phyloP scores from a whole-genome alignment of 2,329 filamentous ascomycete genomes.

The Fusarium sp. region DNA sequence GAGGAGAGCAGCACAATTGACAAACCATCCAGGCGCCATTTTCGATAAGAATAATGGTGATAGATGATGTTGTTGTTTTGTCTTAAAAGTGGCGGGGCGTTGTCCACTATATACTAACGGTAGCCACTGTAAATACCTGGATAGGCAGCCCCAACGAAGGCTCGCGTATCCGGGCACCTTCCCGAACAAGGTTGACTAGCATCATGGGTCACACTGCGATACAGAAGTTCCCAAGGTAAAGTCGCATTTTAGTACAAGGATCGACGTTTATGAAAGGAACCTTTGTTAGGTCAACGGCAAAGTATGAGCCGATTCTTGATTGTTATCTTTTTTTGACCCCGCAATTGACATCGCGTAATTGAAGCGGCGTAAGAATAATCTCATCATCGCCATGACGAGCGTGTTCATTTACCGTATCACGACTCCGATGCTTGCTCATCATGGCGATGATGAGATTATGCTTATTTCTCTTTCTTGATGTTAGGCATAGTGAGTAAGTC shows the following conservation, averaged over 20 bases:
- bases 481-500: not conserved
- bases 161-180: slow-evolving; percentile 9
- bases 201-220: slow-evolving; percentile 3
- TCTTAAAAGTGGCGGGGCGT: not conserved
- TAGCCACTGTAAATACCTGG: not conserved
- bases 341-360: not conserved
- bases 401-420: too few relatives aligned
- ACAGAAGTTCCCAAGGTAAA: slow-evolving; percentile 29
- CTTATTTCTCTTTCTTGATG: not conserved
- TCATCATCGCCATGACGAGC: not conserved
- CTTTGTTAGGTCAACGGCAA: slow-evolving; percentile 12
- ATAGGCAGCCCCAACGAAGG: not conserved
- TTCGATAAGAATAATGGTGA: not conserved
- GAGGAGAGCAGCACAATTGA: slow-evolving; percentile 13
- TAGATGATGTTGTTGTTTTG: not conserved
- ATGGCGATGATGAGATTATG: not conserved
- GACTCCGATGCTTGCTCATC: not conserved
- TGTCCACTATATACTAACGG: not conserved
- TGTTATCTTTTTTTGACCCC: not conserved
- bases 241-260: slow-evolving; percentile 21
- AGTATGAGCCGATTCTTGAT: not conserved
- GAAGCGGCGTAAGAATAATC: not conserved
- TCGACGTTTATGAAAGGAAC: slow-evolving; percentile 11
- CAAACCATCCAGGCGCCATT: slow-evolving; percentile 27
- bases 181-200: slow-evolving; percentile 23